Evolutionary conservation across 805 yeast species (phyloP).

Genomic region (Metschnikowia cerradonensis): DNA sequence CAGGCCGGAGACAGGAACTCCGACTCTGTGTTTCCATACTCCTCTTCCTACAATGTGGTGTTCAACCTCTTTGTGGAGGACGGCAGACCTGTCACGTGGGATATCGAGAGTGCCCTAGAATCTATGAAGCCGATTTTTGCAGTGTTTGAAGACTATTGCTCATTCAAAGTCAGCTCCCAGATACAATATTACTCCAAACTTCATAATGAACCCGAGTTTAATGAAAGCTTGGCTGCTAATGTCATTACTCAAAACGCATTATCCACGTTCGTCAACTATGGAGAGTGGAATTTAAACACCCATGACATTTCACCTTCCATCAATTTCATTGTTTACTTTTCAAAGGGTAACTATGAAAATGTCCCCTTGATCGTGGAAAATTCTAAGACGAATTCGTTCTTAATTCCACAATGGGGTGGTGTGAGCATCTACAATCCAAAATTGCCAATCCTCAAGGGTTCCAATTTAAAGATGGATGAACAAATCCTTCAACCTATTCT

Average conservation of each 20-base stretch:
- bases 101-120: slow-evolving; percentile 52
- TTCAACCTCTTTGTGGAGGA: slow-evolving; percentile 71
- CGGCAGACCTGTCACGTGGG: slow-evolving; percentile 69
- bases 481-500: slow-evolving; percentile 53
- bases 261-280: slow-evolving; percentile 75
- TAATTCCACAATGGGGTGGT: slow-evolving; percentile 92
- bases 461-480: slow-evolving; percentile 27
- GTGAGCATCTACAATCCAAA: slow-evolving; percentile 47
- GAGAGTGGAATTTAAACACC: slow-evolving; percentile 72
- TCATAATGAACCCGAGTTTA: slow-evolving; percentile 21
- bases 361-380: slow-evolving; percentile 49
- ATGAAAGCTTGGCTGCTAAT: slow-evolving; percentile 23
- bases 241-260: slow-evolving; percentile 50
- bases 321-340: slow-evolving; percentile 68
- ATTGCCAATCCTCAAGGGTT: slow-evolving; percentile 18
- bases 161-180: slow-evolving; percentile 76
- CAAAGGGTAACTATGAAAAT: slow-evolving; percentile 40
- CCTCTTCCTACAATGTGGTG: slow-evolving; percentile 71
- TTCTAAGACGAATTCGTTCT: slow-evolving; percentile 52
- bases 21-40: slow-evolving; percentile 46
- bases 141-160: slow-evolving; percentile 51
- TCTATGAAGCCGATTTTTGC: slow-evolving; percentile 53
- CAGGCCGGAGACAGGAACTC: slow-evolving; percentile 6
- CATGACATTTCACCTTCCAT: slow-evolving; percentile 60
- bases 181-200: slow-evolving; percentile 62